Evolutionary conservation across 352 stramenopile species (phyloP).

Genomic region (Phytophthora sansomeana): DNA sequence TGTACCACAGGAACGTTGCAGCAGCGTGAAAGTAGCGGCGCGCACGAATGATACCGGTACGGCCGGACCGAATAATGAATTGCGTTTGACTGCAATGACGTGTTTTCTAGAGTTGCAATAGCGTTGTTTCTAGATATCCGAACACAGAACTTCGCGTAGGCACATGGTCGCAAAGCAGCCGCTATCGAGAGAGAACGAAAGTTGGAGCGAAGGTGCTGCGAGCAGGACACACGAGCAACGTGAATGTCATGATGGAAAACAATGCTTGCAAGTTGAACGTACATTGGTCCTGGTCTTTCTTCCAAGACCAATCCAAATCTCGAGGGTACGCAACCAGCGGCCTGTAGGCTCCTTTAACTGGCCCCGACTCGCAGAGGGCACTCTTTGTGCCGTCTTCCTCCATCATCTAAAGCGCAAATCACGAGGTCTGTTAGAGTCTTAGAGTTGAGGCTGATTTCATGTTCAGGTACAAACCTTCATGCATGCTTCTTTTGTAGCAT

Average conservation of each 20-base stretch:
- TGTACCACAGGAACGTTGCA: neutral
- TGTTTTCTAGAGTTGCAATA: conserved; percentile 2
- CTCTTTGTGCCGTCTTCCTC: conserved; percentile 53
- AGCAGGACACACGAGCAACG: neutral
- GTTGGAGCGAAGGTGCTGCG: conserved; percentile 28
- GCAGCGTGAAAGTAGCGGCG: too few species aligned
- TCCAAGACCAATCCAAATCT: conserved; percentile 55
- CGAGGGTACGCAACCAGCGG: conserved; percentile 49
- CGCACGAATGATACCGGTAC: conserved; percentile 9
- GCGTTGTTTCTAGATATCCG: conserved; percentile 44
- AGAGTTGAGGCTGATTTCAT: neutral
- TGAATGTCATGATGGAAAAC: neutral
- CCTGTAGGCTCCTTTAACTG: conserved; percentile 74
- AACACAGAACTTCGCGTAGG: conserved; percentile 69
- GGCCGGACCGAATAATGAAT: conserved; percentile 30
- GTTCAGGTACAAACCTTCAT: conserved; percentile 43
- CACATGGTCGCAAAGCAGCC: conserved; percentile 86
- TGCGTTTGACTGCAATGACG: neutral
- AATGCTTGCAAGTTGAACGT: conserved; percentile 17
- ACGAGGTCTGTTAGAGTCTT: conserved; percentile 10
- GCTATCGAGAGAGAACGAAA: conserved; percentile 67
- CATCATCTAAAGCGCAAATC: conserved; percentile 45
- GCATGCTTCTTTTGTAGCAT: conserved; percentile 53
- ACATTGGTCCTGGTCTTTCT: conserved; percentile 32
- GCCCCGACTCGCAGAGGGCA: conserved; percentile 42